These are phyloP conservation scores for Blastomyces percursus DNA, from an alignment of 2,329 filamentous ascomycete genomes.

Conservation along the genomic window DNA sequence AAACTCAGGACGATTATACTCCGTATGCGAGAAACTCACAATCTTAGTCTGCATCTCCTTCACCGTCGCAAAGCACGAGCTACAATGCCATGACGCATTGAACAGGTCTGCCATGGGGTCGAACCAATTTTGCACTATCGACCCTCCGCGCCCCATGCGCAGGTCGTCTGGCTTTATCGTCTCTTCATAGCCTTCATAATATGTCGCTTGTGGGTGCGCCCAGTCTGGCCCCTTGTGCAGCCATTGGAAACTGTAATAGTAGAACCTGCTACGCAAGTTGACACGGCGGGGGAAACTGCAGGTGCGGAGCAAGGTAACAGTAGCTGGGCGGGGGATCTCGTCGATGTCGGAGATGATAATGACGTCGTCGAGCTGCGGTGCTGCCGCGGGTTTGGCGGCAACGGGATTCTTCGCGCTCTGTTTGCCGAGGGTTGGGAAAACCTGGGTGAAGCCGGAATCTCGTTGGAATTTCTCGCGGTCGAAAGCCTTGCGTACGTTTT, in stretches of 20 bases:
- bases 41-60: constrained; percentile 47
- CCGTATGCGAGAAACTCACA: constrained; percentile 45
- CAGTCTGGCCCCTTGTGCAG: constrained; percentile 25
- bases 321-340: constrained; percentile 46
- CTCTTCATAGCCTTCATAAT: constrained; percentile 35
- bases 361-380: constrained; percentile 3
- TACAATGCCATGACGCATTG: constrained; percentile 53
- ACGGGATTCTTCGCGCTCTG: background rate
- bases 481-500: constrained; percentile 28
- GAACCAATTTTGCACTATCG: background rate
- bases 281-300: constrained; percentile 45
- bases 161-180: constrained; percentile 47
- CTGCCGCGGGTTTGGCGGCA: background rate
- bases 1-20: constrained; percentile 42
- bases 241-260: constrained; percentile 50
- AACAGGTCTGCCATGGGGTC: constrained; percentile 28
- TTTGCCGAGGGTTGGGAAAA: constrained; percentile 38
- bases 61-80: constrained; percentile 48
- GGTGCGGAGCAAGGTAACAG: constrained; percentile 39
- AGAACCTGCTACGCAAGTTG: constrained; percentile 43
- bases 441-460: constrained; percentile 48
- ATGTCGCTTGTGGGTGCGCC: constrained; percentile 43
- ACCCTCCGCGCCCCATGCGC: constrained; percentile 20
- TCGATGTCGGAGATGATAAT: constrained; percentile 39
- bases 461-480: constrained; percentile 45